phyloP scores from a whole-genome alignment of 805 yeast species.

The Ogataea nitratoaversa region DNA sequence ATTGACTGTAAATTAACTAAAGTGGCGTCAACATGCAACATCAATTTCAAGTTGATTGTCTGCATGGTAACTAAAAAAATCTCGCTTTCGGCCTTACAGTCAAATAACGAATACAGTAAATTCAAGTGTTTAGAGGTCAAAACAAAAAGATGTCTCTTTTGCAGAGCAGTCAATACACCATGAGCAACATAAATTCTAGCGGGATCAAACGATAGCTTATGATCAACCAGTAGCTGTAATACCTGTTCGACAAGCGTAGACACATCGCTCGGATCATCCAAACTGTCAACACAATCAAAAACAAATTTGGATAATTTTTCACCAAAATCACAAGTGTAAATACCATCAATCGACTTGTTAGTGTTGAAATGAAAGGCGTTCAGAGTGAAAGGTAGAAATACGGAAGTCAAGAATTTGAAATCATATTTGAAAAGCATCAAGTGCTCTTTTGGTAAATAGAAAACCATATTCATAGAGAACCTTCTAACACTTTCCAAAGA shows the following conservation, averaged over 20 bases:
- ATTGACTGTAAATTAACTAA: conserved; percentile 24
- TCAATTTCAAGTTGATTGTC: conserved; percentile 43
- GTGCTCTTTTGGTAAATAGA: conserved; percentile 45
- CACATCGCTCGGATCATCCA: conserved; percentile 17
- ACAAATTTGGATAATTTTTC: conserved; percentile 44
- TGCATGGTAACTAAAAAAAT: conserved; percentile 49
- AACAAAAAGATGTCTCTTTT: conserved; percentile 6
- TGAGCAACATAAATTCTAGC: conserved; percentile 56
- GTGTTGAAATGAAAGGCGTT: conserved; percentile 54
- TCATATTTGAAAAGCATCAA: conserved; percentile 43
- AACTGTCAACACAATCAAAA: conserved; percentile 30
- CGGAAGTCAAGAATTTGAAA: conserved; percentile 36
- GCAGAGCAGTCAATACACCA: conserved; percentile 56
- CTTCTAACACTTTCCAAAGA: conserved; percentile 74
- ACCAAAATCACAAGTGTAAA: conserved; percentile 54
- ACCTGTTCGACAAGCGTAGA: conserved; percentile 24
- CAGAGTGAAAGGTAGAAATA: conserved; percentile 57
- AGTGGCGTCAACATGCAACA: conserved; percentile 36
- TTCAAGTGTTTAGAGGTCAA: conserved; percentile 27
- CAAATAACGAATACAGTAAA: conserved; percentile 33
- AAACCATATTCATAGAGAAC: conserved; percentile 52
- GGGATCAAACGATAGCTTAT: conserved; percentile 60
- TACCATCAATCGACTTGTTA: conserved; percentile 32
- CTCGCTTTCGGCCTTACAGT: conserved; percentile 31
- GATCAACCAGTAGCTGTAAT: conserved; percentile 43